Percentiles rank a stretch among this genome's conserved stretches.
phyloP scores from a whole-genome alignment of 352 stramenopile genomes.

The Globisporangium mamillatum region DNA sequence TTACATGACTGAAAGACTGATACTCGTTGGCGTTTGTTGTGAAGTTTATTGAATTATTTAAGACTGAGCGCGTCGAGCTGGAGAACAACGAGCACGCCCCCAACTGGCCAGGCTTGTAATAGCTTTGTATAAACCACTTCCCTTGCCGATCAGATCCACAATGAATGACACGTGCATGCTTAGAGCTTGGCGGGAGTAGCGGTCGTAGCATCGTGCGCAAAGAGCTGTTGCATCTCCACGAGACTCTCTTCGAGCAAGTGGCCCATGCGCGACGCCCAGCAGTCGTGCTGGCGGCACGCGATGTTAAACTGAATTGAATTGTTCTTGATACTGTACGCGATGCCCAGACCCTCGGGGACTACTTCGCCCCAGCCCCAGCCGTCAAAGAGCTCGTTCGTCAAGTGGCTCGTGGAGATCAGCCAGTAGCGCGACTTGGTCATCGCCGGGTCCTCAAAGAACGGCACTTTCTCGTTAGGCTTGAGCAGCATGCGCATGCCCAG shows the following conservation, averaged over 20 bases:
- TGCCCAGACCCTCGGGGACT: conserved; percentile 72
- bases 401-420: conserved; percentile 78
- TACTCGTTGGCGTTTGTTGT: conserved; percentile 6
- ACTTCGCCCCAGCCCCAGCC: conserved; percentile 84
- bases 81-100: conserved; percentile 55
- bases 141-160: conserved; percentile 6
- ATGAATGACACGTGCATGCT: conserved; percentile 24
- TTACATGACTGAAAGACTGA: neutral
- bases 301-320: conserved; percentile 84
- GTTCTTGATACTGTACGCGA: conserved; percentile 82
- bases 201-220: conserved; percentile 19
- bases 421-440: conserved; percentile 70
- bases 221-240: conserved; percentile 76
- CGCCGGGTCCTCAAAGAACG: conserved; percentile 70
- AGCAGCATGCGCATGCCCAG: conserved; percentile 84
- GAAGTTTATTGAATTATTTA: conserved; percentile 85
- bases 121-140: neutral
- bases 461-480: conserved; percentile 40
- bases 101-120: conserved; percentile 49
- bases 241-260: conserved; percentile 76
- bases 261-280: conserved; percentile 57
- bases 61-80: conserved; percentile 67
- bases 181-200: conserved; percentile 29
- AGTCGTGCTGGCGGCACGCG: conserved; percentile 53
- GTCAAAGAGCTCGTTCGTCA: conserved; percentile 82